phyloP scores from a whole-genome alignment of 176 grass and related monocot species.

The Oryza longistaminata region DNA sequence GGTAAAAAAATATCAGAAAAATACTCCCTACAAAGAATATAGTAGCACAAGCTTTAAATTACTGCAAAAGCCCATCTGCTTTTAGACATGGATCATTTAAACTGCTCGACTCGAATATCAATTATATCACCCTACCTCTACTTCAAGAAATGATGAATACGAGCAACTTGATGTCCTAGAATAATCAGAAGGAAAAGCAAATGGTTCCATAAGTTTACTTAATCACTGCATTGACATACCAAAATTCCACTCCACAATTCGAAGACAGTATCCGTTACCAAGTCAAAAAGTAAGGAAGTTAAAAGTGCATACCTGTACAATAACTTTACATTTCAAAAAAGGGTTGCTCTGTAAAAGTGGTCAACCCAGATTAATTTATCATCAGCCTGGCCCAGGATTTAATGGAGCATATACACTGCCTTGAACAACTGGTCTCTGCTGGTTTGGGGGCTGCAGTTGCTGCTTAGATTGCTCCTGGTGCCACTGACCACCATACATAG shows the following conservation, averaged over 20 bases:
- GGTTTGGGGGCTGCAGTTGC: constrained; percentile 43
- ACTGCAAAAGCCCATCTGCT: not conserved
- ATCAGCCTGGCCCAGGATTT: constrained; percentile 62
- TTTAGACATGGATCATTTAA: not conserved
- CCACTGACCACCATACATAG: constrained; percentile 54
- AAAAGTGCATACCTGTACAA: constrained; percentile 48
- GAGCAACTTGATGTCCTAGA: not conserved
- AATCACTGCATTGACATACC: not conserved
- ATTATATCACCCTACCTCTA: not conserved
- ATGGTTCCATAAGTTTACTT: not conserved
- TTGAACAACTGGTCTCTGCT: constrained; percentile 42
- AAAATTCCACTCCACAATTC: too few species aligned
- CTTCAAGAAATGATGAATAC: not conserved
- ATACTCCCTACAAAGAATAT: not conserved
- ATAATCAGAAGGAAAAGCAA: not conserved
- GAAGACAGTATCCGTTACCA: not conserved
- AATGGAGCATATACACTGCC: constrained; percentile 58
- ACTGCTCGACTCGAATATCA: not conserved
- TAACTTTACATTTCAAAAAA: constrained; percentile 42
- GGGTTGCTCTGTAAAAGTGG: constrained; percentile 19
- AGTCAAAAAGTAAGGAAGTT: not conserved
- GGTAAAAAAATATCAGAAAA: constrained; percentile 18
- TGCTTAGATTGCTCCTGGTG: constrained; percentile 46
- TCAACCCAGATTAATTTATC: constrained; percentile 8
- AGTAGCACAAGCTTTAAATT: not conserved